These are phyloP conservation scores for Saccharomycopsis oosterbeekiorum DNA, from an alignment of 805 yeast genomes.

Conservation along the genomic window DNA sequence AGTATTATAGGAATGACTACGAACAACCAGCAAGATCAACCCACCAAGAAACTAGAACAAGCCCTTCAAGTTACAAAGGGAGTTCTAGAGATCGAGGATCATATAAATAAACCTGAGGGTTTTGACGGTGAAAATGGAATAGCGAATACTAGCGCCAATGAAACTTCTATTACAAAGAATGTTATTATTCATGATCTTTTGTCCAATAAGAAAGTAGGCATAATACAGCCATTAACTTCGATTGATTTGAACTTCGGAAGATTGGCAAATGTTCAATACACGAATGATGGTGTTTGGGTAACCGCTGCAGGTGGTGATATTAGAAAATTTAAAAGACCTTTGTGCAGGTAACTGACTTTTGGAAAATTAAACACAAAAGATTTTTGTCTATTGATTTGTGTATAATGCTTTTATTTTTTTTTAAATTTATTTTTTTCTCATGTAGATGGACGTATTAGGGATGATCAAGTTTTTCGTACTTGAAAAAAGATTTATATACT, in stretches of 20 bases:
- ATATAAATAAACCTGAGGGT: background rate
- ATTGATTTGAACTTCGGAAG: slow-evolving; percentile 28
- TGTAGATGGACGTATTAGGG: background rate
- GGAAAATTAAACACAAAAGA: background rate
- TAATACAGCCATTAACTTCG: slow-evolving; percentile 27
- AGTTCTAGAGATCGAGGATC: background rate
- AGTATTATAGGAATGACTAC: background rate
- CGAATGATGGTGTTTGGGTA: slow-evolving; percentile 28
- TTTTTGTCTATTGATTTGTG: background rate
- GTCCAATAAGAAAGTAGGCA: slow-evolving; percentile 23
- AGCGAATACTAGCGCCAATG: background rate
- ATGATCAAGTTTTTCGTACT: background rate
- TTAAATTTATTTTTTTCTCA: background rate
- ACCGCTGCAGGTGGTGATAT: slow-evolving; percentile 30
- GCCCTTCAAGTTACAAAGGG: slow-evolving; percentile 10
- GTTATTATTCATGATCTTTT: slow-evolving; percentile 22
- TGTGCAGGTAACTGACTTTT: background rate
- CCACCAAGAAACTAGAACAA: slow-evolving; percentile 17
- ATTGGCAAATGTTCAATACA: slow-evolving; percentile 26
- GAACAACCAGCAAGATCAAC: slow-evolving; percentile 2
- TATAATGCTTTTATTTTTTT: background rate
- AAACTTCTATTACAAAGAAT: background rate
- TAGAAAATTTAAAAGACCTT: slow-evolving; percentile 29
- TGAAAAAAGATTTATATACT: no score
- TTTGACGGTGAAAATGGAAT: background rate